A percentile compares a stretch with the other conserved stretches of the same genome.
phyloP scores from a whole-genome alignment of 2,329 filamentous ascomycete species.

The Cercospora zeina region DNA sequence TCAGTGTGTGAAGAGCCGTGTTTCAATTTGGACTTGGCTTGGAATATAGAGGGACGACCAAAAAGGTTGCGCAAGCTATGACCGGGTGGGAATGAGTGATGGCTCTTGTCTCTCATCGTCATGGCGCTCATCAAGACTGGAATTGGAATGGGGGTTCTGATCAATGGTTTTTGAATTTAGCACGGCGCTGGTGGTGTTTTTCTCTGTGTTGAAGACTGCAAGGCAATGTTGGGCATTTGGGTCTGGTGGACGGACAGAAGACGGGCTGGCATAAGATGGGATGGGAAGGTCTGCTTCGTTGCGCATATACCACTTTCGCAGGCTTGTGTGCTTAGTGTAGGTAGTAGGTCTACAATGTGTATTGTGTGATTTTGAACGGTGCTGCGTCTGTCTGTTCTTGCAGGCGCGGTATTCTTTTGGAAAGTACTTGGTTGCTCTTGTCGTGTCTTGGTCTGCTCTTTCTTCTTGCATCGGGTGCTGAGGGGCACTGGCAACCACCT shows the following conservation, averaged over 20 bases:
- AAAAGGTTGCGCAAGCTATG: slow-evolving; percentile 5
- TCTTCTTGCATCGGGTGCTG: neutral
- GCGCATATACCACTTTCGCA: slow-evolving; percentile 20
- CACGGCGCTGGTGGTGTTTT: slow-evolving; percentile 25
- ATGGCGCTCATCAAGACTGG: slow-evolving; percentile 5
- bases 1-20: slow-evolving; percentile 23
- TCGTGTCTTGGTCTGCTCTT: too few species aligned
- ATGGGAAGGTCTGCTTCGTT: slow-evolving; percentile 2
- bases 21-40: neutral
- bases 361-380: neutral
- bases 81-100: neutral
- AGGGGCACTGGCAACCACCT: neutral
- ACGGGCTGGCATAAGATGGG: neutral
- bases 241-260: slow-evolving; percentile 1
- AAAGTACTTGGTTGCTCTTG: neutral
- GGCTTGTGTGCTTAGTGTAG: neutral
- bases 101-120: neutral
- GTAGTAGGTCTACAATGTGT: slow-evolving; percentile 2
- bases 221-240: slow-evolving; percentile 49
- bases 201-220: slow-evolving; percentile 4
- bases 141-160: neutral
- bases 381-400: neutral
- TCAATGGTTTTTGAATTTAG: slow-evolving; percentile 21
- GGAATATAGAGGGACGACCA: slow-evolving; percentile 1
- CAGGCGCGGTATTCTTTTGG: neutral